Conservation (phyloP, 1,139 yeast species). For the Saccharomyces hybrid region DNA sequence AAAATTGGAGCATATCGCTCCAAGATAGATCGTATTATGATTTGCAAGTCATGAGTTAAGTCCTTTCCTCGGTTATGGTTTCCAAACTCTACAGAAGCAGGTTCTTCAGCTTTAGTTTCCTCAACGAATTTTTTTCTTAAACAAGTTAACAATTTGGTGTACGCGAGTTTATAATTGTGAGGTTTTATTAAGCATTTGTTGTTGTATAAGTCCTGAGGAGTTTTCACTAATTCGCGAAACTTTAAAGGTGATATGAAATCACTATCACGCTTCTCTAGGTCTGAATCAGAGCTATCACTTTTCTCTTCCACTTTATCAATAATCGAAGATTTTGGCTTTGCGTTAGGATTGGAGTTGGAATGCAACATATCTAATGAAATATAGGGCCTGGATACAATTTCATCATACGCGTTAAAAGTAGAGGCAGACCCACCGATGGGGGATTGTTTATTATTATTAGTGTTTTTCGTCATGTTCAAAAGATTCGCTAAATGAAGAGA, state of each 20-base stretch:
- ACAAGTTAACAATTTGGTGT: constrained; percentile 52
- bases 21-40: constrained; percentile 58
- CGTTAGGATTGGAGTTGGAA: not conserved
- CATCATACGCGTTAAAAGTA: not conserved
- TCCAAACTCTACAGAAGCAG: not conserved
- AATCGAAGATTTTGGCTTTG: not conserved
- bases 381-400: constrained; percentile 16
- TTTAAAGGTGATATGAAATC: constrained; percentile 45
- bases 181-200: constrained; percentile 43
- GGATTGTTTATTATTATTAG: not conserved
- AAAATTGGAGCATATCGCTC: constrained; percentile 59
- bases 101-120: not conserved
- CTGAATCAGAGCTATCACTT: constrained; percentile 1
- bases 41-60: constrained; percentile 38
- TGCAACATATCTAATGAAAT: constrained; percentile 17
- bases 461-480: not conserved
- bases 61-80: not conserved
- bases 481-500: not conserved
- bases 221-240: constrained; percentile 52
- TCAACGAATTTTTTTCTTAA: constrained; percentile 42
- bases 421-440: not conserved
- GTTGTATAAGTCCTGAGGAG: constrained; percentile 55
- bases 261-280: constrained; percentile 1
- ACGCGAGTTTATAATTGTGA: constrained; percentile 61
- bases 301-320: not conserved